These are phyloP conservation scores for Boletellus ananiceps DNA, from an alignment of 768 basidiomycete genomes.

Conservation along the genomic window DNA sequence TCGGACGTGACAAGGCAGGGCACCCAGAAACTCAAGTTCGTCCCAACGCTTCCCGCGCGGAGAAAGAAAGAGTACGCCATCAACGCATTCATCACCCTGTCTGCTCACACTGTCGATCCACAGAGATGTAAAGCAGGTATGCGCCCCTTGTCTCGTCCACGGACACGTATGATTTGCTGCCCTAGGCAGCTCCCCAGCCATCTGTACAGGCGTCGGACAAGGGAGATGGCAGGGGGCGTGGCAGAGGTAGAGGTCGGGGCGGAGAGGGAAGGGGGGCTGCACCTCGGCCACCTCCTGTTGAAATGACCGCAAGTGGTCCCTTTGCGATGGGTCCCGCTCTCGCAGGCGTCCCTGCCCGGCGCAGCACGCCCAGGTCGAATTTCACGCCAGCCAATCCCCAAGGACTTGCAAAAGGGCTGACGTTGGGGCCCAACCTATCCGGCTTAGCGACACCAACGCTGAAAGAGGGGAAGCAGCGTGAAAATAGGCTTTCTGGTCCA, in stretches of 20 bases:
- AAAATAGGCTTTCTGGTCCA: slow-evolving; percentile 24
- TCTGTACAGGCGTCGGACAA: slow-evolving; percentile 31
- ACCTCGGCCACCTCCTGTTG: slow-evolving; percentile 46
- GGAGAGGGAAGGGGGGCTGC: slow-evolving; percentile 45
- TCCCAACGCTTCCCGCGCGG: slow-evolving; percentile 68
- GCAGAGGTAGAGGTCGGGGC: slow-evolving; percentile 50
- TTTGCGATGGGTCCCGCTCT: slow-evolving; percentile 83
- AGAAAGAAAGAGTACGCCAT: slow-evolving; percentile 74
- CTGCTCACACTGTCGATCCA: slow-evolving; percentile 13
- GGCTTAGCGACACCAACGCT: slow-evolving; percentile 47
- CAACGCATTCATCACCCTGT: slow-evolving; percentile 6
- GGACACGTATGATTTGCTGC: slow-evolving; percentile 4
- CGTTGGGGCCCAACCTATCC: slow-evolving; percentile 48
- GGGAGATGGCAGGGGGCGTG: slow-evolving; percentile 46
- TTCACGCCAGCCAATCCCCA: slow-evolving; percentile 48
- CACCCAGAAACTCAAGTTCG: slow-evolving; percentile 74
- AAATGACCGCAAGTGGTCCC: slow-evolving; percentile 84
- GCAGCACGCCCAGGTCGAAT: slow-evolving; percentile 51
- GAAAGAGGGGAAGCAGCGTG: slow-evolving; percentile 39
- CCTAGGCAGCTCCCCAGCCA: slow-evolving; percentile 45
- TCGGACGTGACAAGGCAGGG: slow-evolving; percentile 70
- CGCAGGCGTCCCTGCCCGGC: slow-evolving; percentile 49
- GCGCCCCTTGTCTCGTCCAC: slow-evolving; percentile 16
- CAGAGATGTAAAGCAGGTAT: slow-evolving; percentile 65
- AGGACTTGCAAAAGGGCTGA: slow-evolving; percentile 32